These are phyloP conservation scores for Kuraishia cidri DNA, from an alignment of 805 yeast species.

Conservation along the genomic window DNA sequence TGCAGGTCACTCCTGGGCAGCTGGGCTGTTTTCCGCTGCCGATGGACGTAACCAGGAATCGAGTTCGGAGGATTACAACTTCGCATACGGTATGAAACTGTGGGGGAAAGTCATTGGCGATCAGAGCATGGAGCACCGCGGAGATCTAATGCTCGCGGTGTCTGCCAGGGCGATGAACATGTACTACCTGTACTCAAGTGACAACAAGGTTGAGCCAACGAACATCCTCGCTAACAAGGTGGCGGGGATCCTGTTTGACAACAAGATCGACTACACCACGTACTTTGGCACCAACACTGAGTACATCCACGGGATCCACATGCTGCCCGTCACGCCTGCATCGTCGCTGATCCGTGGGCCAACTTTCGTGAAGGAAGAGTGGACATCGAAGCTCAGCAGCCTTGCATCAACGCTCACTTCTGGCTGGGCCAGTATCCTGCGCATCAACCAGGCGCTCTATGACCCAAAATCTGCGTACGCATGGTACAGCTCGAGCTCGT, in stretches of 20 bases:
- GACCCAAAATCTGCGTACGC: slow-evolving; percentile 58
- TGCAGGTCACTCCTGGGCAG: slow-evolving; percentile 75
- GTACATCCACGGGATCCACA: slow-evolving; percentile 73
- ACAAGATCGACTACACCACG: slow-evolving; percentile 65
- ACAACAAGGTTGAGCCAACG: slow-evolving; percentile 47
- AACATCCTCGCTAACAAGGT: slow-evolving; percentile 55
- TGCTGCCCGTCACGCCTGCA: slow-evolving; percentile 64
- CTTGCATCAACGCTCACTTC: slow-evolving; percentile 41
- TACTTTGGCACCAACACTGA: slow-evolving; percentile 68
- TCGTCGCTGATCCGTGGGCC: slow-evolving; percentile 51
- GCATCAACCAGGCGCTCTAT: slow-evolving; percentile 64
- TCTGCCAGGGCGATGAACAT: slow-evolving; percentile 42
- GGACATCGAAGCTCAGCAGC: slow-evolving; percentile 39
- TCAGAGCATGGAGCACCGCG: slow-evolving; percentile 39
- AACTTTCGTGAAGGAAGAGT: slow-evolving; percentile 52
- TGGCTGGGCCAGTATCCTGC: slow-evolving; percentile 70
- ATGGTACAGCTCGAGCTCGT: slow-evolving; percentile 48
- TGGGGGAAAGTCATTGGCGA: slow-evolving; percentile 54
- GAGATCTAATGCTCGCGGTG: slow-evolving; percentile 53
- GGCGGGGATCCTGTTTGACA: slow-evolving; percentile 67
- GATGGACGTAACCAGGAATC: slow-evolving; percentile 78
- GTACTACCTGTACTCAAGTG: slow-evolving; percentile 45
- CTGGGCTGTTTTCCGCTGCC: slow-evolving; percentile 59
- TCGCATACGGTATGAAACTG: slow-evolving; percentile 57
- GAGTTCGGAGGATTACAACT: slow-evolving; percentile 67